Evolutionary conservation across 345 rosid species (phyloP).

Genomic region (Adansonia digitata): DNA sequence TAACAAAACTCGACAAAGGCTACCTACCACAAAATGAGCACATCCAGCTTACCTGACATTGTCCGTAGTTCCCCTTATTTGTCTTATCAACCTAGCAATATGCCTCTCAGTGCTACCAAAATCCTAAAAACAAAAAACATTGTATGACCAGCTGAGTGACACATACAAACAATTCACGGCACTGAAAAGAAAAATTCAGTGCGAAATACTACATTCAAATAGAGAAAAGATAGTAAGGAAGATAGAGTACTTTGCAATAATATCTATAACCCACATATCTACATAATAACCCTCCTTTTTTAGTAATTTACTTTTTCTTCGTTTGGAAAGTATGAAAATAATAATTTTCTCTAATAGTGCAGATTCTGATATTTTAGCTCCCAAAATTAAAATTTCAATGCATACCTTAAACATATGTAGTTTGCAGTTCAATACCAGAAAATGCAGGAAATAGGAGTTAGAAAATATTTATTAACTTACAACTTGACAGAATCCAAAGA

Average conservation of each 20-base stretch:
- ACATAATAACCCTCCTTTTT: background rate
- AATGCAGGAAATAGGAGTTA: background rate
- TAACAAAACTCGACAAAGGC: background rate
- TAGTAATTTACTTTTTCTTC: background rate
- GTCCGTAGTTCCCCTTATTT: slow-evolving; percentile 61
- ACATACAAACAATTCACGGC: slow-evolving; percentile 11
- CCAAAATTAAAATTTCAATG: background rate
- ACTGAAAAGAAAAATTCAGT: background rate
- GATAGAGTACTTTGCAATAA: background rate
- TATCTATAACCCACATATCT: background rate
- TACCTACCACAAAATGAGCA: background rate
- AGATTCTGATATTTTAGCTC: background rate
- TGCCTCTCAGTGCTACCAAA: slow-evolving; percentile 55
- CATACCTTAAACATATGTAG: background rate
- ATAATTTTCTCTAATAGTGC: background rate
- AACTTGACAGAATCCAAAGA: background rate
- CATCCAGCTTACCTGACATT: slow-evolving; percentile 57
- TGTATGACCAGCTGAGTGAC: slow-evolving; percentile 13
- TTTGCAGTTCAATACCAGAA: background rate
- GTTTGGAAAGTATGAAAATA: background rate
- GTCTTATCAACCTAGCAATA: slow-evolving; percentile 55
- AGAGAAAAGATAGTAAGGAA: background rate
- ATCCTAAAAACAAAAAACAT: slow-evolving; percentile 36
- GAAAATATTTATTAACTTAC: background rate
- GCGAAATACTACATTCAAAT: background rate